A percentile compares a stretch with the other conserved stretches of the same genome.
phyloP scores from a whole-genome alignment of 208 protist species.

The Hexamita inflata region DNA sequence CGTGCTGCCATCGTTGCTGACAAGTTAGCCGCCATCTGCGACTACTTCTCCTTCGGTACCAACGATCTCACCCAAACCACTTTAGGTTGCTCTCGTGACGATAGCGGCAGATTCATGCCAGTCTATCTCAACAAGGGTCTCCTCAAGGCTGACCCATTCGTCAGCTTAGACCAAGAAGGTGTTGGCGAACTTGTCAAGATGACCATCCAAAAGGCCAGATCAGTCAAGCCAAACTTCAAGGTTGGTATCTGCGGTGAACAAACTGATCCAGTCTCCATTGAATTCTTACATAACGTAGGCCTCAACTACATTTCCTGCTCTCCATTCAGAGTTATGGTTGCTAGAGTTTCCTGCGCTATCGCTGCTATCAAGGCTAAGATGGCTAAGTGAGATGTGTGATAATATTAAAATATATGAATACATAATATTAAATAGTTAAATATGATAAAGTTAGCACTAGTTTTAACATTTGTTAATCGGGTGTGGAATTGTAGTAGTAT shows the following conservation, averaged over 20 bases:
- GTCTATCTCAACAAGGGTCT: constrained; percentile 67
- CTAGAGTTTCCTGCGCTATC: no score
- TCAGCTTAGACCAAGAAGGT: constrained; percentile 69
- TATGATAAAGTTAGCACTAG: no score
- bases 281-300: constrained; percentile 67
- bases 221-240: constrained; percentile 59
- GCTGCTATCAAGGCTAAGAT: no score
- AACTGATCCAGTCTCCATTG: constrained; percentile 68
- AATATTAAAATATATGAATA: no score
- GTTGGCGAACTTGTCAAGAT: constrained; percentile 70
- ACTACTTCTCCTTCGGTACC: constrained; percentile 83
- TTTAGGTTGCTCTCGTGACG: constrained; percentile 78
- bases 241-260: constrained; percentile 79
- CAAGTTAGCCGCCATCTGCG: constrained; percentile 65
- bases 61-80: constrained; percentile 86
- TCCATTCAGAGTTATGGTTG: no score
- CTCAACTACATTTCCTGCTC: constrained; percentile 78
- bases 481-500: no score
- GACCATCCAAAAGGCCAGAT: constrained; percentile 60
- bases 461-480: no score
- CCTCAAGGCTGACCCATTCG: constrained; percentile 71
- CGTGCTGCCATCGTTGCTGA: constrained; percentile 45
- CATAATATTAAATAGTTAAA: no score
- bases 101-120: constrained; percentile 68
- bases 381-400: no score